Conservation (phyloP, 257 asterid genomes). For the Paulownia fortunei region DNA sequence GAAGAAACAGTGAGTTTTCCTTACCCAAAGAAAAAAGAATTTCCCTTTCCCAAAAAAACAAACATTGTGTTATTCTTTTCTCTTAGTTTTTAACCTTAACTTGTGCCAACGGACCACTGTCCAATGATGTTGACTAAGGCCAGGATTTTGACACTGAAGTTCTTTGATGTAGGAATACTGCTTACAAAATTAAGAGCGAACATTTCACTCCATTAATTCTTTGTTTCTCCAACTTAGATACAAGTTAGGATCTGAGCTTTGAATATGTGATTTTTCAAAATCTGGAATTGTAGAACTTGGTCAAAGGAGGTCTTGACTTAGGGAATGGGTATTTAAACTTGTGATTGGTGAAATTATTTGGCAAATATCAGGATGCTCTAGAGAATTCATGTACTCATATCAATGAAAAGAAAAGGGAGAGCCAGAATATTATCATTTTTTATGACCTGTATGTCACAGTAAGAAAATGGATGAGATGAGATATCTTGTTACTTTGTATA, state of each 20-base stretch:
- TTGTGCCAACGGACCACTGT: background rate
- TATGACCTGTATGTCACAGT: background rate
- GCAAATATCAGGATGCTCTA: background rate
- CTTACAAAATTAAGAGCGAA: background rate
- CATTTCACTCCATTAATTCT: background rate
- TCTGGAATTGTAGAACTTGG: background rate
- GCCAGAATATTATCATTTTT: background rate
- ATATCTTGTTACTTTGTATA: background rate
- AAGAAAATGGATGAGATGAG: background rate
- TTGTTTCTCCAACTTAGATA: background rate
- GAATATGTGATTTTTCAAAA: background rate
- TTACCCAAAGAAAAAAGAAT: too few species aligned
- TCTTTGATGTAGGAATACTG: background rate
- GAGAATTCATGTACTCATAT: background rate
- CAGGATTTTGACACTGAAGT: background rate
- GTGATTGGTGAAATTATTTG: background rate
- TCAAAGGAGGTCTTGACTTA: background rate
- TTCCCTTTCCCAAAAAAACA: too few species aligned
- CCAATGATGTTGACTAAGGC: background rate
- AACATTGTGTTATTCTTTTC: too few species aligned
- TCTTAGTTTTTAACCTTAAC: background rate
- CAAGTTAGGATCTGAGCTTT: background rate
- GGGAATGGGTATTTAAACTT: background rate
- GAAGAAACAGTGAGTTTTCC: slow-evolving; percentile 77
- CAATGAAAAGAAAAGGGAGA: background rate